Base-by-base conservation (phyloP, 2,329 filamentous ascomycete genomes). In the Thermochaetoides dissita region DNA sequence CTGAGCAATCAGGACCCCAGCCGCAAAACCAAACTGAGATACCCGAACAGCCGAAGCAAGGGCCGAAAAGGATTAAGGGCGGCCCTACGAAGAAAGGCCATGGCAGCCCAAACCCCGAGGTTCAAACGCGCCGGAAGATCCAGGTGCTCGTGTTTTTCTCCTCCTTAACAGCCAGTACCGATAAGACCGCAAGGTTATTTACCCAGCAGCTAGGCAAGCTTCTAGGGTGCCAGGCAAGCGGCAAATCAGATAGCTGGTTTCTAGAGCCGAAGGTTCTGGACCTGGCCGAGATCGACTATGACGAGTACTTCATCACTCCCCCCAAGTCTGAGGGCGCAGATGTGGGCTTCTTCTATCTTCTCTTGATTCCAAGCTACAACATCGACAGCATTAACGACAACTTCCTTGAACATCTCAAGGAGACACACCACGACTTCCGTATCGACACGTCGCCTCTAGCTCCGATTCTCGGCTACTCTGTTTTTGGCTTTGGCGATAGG, bases 381-480 rank as follows among this genome's bases (percentile, higher is more conserved):
- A 94, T 95, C 55, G 89, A 95, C 55, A 89, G 84, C 7, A 83
- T 93, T 51, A 76, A 94, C 51, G 83, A 88, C 55, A 89, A 77
- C 10, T 88, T 96, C 58, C 67, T 96, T 24, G 79, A 85, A 49
- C 86, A 94, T 58, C 65, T 98, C 6, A 72, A 83, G 57, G 89
- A 98, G 59, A 96, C 88, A 0, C 89, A 96, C 57, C 79, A 96
- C 63, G 91, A 98, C 60, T 96, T 96, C 67, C 78, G 89, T 44
- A 93, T 98, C 51, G 88, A 96, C 54, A 94, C 87, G 0, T 81
- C 84, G 0, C 82, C 91, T 1, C 63, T 98, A 37, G 79, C 81
- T 0, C 65, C 70, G 1, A 62, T 96, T 10, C 66, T 88, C 2
- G 89, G 89, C 7, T 96, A 94, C 57, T 85, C 85, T 0, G 87